phyloP scores from a whole-genome alignment of 352 stramenopile species.

The Globisporangium orthogonon region DNA sequence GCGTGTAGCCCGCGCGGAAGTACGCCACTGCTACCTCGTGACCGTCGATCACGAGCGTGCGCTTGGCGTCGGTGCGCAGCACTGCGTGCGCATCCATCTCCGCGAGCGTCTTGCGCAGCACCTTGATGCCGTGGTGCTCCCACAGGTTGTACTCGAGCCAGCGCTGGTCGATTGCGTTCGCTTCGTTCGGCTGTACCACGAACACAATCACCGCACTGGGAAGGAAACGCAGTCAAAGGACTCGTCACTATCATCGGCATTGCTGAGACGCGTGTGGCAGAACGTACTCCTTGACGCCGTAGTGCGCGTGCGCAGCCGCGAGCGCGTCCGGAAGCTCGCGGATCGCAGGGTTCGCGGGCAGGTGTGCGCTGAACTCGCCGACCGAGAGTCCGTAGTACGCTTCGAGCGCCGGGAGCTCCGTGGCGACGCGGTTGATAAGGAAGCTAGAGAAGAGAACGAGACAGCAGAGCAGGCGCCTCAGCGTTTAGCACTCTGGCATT shows the following conservation, averaged over 20 bases:
- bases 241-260: too few relatives aligned
- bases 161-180: constrained; percentile 90
- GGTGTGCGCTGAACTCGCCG: constrained; percentile 27
- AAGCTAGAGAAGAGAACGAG: constrained; percentile 18
- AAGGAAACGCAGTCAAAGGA: too few relatives aligned
- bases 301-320: constrained; percentile 59
- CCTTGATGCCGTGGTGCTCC: constrained; percentile 70
- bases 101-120: constrained; percentile 71
- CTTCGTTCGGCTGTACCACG: constrained; percentile 86
- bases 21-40: constrained; percentile 93
- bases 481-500: too few relatives aligned
- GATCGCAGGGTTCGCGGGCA: constrained; percentile 68
- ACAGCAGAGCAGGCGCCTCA: too few relatives aligned
- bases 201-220: constrained; percentile 87
- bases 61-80: constrained; percentile 30
- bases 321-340: constrained; percentile 59
- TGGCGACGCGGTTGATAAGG: constrained; percentile 41
- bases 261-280: too few relatives aligned
- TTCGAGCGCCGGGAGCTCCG: constrained; percentile 41
- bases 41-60: constrained; percentile 49
- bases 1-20: constrained; percentile 95
- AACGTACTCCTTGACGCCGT: constrained; percentile 64
- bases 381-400: constrained; percentile 40
- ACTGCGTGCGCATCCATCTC: constrained; percentile 40
- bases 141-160: constrained; percentile 91